Base-by-base conservation (phyloP, 164 flowering plant species). In the Macadamia integrifolia region DNA sequence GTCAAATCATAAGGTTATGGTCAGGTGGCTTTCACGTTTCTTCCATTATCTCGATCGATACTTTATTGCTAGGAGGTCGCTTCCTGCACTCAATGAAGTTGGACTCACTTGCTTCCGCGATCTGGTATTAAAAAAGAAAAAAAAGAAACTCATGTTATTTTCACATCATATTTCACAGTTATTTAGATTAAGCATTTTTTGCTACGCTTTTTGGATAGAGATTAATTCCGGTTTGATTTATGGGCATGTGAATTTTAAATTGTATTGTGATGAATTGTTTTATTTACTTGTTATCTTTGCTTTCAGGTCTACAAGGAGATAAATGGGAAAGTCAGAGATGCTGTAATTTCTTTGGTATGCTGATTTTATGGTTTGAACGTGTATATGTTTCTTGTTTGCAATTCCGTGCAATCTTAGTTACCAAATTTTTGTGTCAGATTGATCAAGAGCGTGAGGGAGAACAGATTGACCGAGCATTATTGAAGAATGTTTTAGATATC, bases 21-120 rank as follows among this genome's bases (percentile, higher is more conserved):
- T 88, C 60, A 83, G 93, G 67, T 90, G 96, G 96, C 86, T 90
- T 61, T 87, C 91, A 48, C 84, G 91, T 9, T 90, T 88, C 81
- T 88, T 90, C 66, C 74, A 75, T 60, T 88, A 87, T 75, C 83
- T 90, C 55, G 96, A 90, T 66, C 87, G 91, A 8, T 87, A 85
- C 79, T 87, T 85, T 55, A 83, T 88, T 69, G 83, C 90, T 30
- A 82, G 90, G 72, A 83, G 90, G 67, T 84, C 90, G 12, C 88
- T 90, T 74, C 90, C 93, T 28, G 59, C 87, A 29, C 81, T 90
- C 7, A 79, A 82, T 64, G 96, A 87, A 76, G 93, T 84, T 76
- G 96, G 93, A 50, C 81, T 85, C 18, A 77, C 83, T 60, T 87
- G 91, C 81, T 90, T 90, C 79, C 84, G 88, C 9, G 87, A 85